A percentile compares a stretch with the other conserved stretches of the same genome.
phyloP scores from a whole-genome alignment of 208 protist species.

The Acanthamoeba sp. region DNA sequence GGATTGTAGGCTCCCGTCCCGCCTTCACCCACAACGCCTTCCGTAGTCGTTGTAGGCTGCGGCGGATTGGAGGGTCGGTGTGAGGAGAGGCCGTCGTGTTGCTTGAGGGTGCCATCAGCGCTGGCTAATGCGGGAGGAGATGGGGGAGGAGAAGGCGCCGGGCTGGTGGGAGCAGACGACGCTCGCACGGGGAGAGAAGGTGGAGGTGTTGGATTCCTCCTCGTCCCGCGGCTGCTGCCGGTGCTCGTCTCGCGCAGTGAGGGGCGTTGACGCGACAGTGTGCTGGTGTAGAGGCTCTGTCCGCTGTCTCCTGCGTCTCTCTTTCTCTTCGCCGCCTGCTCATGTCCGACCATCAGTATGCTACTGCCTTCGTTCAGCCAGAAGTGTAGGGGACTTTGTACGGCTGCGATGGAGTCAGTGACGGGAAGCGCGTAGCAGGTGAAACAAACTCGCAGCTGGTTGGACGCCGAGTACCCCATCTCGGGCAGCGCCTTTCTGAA shows the following conservation, averaged over 20 bases:
- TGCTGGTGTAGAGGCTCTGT: not conserved
- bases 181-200: not conserved
- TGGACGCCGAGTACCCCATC: constrained; percentile 63
- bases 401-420: constrained; percentile 4
- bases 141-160: not conserved
- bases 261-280: not conserved
- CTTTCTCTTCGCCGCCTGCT: not conserved
- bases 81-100: too few relatives aligned
- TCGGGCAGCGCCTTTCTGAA: constrained; percentile 7
- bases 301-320: not conserved
- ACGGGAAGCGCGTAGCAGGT: constrained; percentile 32
- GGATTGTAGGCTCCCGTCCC: not conserved
- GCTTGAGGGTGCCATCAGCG: not conserved
- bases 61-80: too few relatives aligned
- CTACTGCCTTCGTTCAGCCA: too few relatives aligned
- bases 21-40: too few relatives aligned
- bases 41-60: too few relatives aligned
- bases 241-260: not conserved
- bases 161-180: not conserved
- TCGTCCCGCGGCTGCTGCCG: not conserved
- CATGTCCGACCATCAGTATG: not conserved
- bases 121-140: not conserved
- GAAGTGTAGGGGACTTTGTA: not conserved
- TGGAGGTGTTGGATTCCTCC: not conserved
- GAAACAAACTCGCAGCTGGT: constrained; percentile 47